These are phyloP conservation scores for Cyathus striatus DNA, from an alignment of 768 basidiomycete species.

Conservation along the genomic window DNA sequence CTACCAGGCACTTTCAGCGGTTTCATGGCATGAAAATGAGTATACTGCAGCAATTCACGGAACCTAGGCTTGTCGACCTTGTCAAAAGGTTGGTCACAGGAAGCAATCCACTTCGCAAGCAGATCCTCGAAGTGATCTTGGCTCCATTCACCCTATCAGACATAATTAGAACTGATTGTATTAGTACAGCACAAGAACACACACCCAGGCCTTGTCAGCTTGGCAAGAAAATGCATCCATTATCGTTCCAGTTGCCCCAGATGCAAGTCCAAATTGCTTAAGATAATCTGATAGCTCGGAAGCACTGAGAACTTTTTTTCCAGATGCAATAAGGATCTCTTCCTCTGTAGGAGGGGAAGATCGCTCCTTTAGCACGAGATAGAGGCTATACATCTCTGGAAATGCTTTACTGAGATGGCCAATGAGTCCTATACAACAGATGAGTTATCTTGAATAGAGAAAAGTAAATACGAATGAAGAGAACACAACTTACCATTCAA, in stretches of 20 bases:
- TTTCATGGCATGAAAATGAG: not conserved
- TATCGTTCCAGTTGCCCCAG: not conserved
- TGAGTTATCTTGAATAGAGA: not conserved
- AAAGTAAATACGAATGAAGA: not conserved
- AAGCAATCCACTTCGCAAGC: constrained; percentile 2
- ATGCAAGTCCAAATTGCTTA: not conserved
- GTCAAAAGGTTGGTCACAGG: constrained; percentile 5
- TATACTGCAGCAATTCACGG: not conserved
- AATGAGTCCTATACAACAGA: not conserved
- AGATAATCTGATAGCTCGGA: not conserved
- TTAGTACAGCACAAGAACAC: not conserved
- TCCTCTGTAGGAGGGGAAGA: not conserved
- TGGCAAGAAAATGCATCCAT: not conserved
- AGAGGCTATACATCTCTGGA: not conserved
- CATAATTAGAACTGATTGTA: not conserved
- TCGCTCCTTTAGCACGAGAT: not conserved
- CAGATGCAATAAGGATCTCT: not conserved
- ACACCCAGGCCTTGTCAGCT: not conserved
- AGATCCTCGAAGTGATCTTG: constrained; percentile 1
- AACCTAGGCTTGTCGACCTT: constrained; percentile 3
- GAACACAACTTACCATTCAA: not conserved
- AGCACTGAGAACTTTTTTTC: not conserved
- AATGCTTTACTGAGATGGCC: not conserved
- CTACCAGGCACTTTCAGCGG: not conserved
- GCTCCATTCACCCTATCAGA: constrained; percentile 3